Evolutionary conservation across 1,284 basidiomycete species (phyloP), one percentile per base, ranked within the genome.

Genomic region (Boletellus deceptivus): DNA sequence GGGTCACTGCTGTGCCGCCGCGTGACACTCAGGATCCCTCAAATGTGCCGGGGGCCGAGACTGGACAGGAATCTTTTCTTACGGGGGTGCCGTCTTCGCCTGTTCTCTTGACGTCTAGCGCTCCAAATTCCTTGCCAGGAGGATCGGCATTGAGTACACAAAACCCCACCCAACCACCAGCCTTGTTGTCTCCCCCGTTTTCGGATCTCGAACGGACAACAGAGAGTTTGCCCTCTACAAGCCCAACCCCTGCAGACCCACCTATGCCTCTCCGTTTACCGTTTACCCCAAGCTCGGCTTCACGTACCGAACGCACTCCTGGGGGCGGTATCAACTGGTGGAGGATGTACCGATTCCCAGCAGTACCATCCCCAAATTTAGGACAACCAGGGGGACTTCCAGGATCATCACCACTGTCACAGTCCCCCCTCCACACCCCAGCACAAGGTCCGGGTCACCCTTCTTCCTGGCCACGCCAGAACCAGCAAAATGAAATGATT

Each of bases 321-420:
- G 67, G 64, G 25, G 79, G 78, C 25, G 75, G 84, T 14, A 82
- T 89, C 53, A 89, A 89, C 63, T 86, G 87, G 79, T 90, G 88
- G 89, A 74, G 89, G 53, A 70, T 89, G 59, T 89, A 89, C 63
- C 77, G 86, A 34, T 91, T 89, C 71, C 84, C 84, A 8, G 76
- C 84, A 33, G 82, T 87, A 55, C 65, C 69, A n/a, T 69, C 75
- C 4, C 65, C 62, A 36, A 60, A 44, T 53, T 29, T 16, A 43
- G 60, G 53, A 49, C 57, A 54, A 44, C 55, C 49, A 33, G 63
- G 50, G 20, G 58, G 43, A 31, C 39, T 45, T n/a, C 59, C 53
- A 43, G 63, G 50, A 22, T 24, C 59, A 39, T 62, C 49, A 14
- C 49, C 59, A 40, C 39, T 42, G 46, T 57, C 51, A 54, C 62